Conservation (phyloP, 768 basidiomycete genomes). For the Dacryopinax spathularia region DNA sequence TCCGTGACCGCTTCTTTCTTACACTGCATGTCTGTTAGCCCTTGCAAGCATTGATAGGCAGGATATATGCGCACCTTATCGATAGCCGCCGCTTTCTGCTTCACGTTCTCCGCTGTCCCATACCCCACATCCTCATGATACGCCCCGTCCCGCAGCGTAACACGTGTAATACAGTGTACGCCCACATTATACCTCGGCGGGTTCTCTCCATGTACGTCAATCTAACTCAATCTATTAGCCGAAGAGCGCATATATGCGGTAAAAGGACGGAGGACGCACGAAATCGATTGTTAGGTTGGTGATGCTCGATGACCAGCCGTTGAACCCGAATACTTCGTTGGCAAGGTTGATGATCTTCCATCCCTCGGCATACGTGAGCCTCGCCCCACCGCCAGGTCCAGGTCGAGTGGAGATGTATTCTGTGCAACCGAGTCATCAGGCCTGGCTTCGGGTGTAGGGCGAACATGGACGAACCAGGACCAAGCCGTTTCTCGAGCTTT, state of each 20-base stretch:
- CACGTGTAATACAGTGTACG: slow-evolving; percentile 70
- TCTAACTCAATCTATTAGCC: slow-evolving; percentile 25
- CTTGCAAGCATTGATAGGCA: neutral
- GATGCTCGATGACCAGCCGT: slow-evolving; percentile 82
- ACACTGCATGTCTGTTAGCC: slow-evolving; percentile 39
- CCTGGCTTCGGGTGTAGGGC: neutral
- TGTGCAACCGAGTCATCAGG: neutral
- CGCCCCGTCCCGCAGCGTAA: slow-evolving; percentile 75
- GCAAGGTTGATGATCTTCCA: slow-evolving; percentile 98
- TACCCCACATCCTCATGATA: slow-evolving; percentile 92
- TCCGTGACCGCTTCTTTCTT: slow-evolving; percentile 99
- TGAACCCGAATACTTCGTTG: slow-evolving; percentile 96
- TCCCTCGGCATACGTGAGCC: slow-evolving; percentile 88
- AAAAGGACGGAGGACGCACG: slow-evolving; percentile 11
- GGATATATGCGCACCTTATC: slow-evolving; percentile 58
- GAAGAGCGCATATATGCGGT: neutral
- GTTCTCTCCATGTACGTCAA: slow-evolving; percentile 59
- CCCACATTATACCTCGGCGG: slow-evolving; percentile 48
- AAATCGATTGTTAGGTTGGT: slow-evolving; percentile 48
- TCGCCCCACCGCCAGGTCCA: slow-evolving; percentile 73
- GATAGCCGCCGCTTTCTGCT: slow-evolving; percentile 68
- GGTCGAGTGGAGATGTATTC: slow-evolving; percentile 83
- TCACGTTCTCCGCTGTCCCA: slow-evolving; percentile 72
- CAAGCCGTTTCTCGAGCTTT: slow-evolving; percentile 74
- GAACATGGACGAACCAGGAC: slow-evolving; percentile 34